Conservation (phyloP, 192 early-diverging fungal genomes). For the Podila clonocystis region DNA sequence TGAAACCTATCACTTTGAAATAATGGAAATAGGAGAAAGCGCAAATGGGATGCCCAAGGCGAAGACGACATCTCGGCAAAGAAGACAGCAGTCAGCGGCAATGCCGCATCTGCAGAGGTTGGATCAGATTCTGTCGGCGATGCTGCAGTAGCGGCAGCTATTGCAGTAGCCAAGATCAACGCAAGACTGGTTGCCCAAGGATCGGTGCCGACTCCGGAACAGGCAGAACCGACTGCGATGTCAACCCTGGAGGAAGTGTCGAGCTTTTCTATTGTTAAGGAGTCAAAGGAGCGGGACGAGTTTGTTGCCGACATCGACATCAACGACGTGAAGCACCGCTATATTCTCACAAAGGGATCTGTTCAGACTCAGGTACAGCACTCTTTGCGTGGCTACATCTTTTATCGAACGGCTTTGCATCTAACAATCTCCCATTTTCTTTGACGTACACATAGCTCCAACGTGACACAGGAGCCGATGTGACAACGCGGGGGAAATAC, state of each 20-base stretch:
- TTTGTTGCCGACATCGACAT: slow-evolving; percentile 79
- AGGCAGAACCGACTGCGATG: neutral
- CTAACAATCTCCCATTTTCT: neutral
- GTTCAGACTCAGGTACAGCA: slow-evolving; percentile 67
- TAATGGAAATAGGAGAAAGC: slow-evolving; percentile 26
- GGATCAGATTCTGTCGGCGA: neutral
- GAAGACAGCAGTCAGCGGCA: neutral
- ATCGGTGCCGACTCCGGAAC: slow-evolving; percentile 4
- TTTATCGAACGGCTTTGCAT: neutral
- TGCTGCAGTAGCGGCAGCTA: slow-evolving; percentile 13
- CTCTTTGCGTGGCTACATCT: no score
- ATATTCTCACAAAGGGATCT: slow-evolving; percentile 79
- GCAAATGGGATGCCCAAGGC: slow-evolving; percentile 47
- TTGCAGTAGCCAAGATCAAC: slow-evolving; percentile 63
- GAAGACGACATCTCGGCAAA: slow-evolving; percentile 14
- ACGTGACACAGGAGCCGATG: slow-evolving; percentile 81
- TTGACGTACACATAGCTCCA: slow-evolving; percentile 56
- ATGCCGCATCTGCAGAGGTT: neutral
- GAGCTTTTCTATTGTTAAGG: slow-evolving; percentile 2
- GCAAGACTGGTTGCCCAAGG: slow-evolving; percentile 64
- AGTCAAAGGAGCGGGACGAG: slow-evolving; percentile 53
- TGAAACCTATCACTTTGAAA: neutral
- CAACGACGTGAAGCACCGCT: slow-evolving; percentile 85
- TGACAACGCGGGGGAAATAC: slow-evolving; percentile 87
- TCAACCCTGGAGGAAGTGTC: neutral